Base-by-base conservation (phyloP, 768 basidiomycete species). In the Stropharia rugosoannulata region DNA sequence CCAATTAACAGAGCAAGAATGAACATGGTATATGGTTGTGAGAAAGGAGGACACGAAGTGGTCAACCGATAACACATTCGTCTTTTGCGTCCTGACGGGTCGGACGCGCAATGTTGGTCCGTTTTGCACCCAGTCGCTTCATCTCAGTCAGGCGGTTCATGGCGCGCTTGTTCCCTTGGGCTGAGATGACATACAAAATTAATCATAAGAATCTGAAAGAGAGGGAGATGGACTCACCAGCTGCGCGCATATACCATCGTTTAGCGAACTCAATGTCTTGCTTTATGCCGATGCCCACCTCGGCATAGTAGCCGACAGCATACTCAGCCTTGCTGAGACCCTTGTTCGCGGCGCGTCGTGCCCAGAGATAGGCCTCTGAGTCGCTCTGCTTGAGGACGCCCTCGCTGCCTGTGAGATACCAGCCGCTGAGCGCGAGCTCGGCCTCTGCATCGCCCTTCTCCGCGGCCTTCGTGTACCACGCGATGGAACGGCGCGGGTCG, bases 281-380 rank as follows among this genome's bases (percentile, higher is more conserved):
- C 75, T 96, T 96, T 68, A 96, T 89, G 32, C 97, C 97, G 62
- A 99, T 99, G 2, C 95, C 97, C 10, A 95, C 89, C 71, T 98
- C 97, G 0, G 94, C 93, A 70, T 98, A 99, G 72, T 98, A 97
- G 22, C 96, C 97, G 16, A 98, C 96, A 9, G 97, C 97, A 73
- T 98, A 99, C 72, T 99, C 97, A 0, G 97, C 97, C 71, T 97
- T 98, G 68, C 89, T 89, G 64, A 97, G 67, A 5, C 96, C 97
- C 72, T 97, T 98, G 71, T 98, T 97, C 19, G 95, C 97, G 15
- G 95, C 95, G 51, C 93, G 83, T 32, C 95, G 80, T 10, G 96
- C 97, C 97, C 97, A 99, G 39, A 99, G 72, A 71, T 97, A 99
- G n/a, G 97, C 97, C 70, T 99, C 97, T 2, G 90, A 90, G 70